Evolutionary conservation across 306 rosid genomes (phyloP), one percentile per base, ranked within the genome.

Genomic region (Prunus mume): DNA sequence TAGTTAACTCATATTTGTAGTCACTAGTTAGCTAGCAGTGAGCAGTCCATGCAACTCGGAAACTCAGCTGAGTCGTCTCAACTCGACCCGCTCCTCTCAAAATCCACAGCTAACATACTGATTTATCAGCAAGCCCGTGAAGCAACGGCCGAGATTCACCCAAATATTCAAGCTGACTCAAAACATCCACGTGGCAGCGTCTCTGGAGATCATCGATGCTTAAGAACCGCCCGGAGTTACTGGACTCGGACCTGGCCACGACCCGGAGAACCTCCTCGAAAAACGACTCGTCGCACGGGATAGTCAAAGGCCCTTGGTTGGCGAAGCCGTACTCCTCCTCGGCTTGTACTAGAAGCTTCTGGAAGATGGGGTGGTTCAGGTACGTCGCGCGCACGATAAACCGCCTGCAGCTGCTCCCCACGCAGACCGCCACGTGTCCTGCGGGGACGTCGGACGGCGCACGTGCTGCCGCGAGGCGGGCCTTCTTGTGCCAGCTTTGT

Each of bases 271-370:
- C 84, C 72, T 92, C 93, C 67, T 90, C 93, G 83, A 95, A 92
- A 2, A 83, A 77, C 10, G 81, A 76, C 78, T 95, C 98, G 72
- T 90, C 92, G 83, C 97, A 95, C 2, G 98, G 98, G 68, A 94
- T 84, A 12, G 83, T 78, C 14, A 94, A 84, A 0, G 96, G 98
- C 2, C 98, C 98, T 12, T 83, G 76, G 88, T 88, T 90, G 51
- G 91, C 75, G 77, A 92, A 95, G 1, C 98, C 98, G 83, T 95
- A 95, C 80, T 95, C 97, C 30, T 95, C 98, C 47, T 92, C 98
- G 45, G 97, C 97, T n/a, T 84, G 72, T 4, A 51, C 65, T 12
- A 95, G 93, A 70, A 95, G 96, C 81, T 77, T 87, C 85, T 83
- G 79, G 89, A 95, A 95, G 83, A 95, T 76, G 4, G 97, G 98